phyloP scores from a whole-genome alignment of 176 grass and related monocot genomes.

The Phragmites australis region DNA sequence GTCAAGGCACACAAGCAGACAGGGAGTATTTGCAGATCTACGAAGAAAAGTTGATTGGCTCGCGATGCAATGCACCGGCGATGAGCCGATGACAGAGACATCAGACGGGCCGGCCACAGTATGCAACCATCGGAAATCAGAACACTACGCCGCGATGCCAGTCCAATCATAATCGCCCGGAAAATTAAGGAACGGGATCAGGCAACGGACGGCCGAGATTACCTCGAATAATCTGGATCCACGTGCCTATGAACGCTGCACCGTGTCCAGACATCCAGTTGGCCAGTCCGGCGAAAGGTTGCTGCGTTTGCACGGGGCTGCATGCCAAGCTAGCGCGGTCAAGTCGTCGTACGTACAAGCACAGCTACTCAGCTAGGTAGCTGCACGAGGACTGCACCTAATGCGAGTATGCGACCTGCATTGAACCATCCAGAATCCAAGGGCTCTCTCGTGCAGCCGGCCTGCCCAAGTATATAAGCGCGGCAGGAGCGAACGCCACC shows the following conservation, averaged over 20 bases:
- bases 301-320: conserved; percentile 15
- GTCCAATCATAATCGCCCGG: background rate
- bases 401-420: conserved; percentile 1
- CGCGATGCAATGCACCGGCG: background rate
- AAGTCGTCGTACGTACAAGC: conserved; percentile 10
- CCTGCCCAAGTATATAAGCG: background rate
- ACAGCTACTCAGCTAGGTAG: background rate
- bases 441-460: background rate
- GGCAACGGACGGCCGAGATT: background rate
- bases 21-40: conserved; percentile 13
- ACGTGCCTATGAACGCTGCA: background rate
- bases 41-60: background rate
- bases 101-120: background rate
- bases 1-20: conserved; percentile 14
- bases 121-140: background rate
- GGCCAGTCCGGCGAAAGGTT: background rate
- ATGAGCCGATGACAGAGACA: background rate
- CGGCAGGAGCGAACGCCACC: background rate
- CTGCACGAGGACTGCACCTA: background rate
- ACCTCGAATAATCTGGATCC: background rate
- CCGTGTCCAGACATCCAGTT: background rate
- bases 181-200: background rate
- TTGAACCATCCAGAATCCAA: conserved; percentile 19
- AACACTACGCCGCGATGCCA: too few species aligned
- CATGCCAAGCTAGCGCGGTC: conserved; percentile 23